Evolutionary conservation across 441 rosid genomes (phyloP).

Genomic region (Arabidopsis lyrata): DNA sequence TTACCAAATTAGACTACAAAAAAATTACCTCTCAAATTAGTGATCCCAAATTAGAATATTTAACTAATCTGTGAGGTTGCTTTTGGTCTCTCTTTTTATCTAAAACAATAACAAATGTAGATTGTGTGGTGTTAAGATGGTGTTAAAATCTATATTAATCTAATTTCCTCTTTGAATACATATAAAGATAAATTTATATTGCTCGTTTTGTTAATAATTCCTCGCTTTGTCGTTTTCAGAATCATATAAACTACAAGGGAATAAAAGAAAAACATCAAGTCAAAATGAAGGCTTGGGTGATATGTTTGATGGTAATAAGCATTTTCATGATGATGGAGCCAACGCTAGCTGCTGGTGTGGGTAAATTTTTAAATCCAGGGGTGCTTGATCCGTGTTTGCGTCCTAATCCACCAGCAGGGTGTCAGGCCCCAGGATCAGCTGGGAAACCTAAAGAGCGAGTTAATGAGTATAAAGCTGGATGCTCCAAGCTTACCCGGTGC

Average conservation of each 20-base stretch:
- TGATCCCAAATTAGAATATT: not conserved
- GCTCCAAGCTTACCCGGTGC: not conserved
- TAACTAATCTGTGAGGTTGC: not conserved
- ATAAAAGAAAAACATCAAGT: not conserved
- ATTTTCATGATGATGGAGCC: not conserved
- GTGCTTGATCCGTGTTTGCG: not conserved
- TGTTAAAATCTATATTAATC: not conserved
- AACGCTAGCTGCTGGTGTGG: not conserved
- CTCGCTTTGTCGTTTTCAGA: not conserved
- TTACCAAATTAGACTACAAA: not conserved
- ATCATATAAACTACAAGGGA: not conserved
- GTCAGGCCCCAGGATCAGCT: not conserved
- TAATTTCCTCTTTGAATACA: not conserved
- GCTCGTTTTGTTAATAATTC: not conserved
- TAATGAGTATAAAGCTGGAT: not conserved
- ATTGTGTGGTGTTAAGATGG: not conserved
- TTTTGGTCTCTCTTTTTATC: not conserved
- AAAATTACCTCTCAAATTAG: not conserved
- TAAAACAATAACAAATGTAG: not conserved
- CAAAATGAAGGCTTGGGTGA: not conserved
- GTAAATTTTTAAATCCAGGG: not conserved
- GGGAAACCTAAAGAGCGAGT: not conserved
- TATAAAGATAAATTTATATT: not conserved
- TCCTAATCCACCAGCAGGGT: conserved; percentile 14
- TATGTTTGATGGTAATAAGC: not conserved